Base-by-base conservation (phyloP, 768 basidiomycete species). In the Coprinellus aureogranulatus region DNA sequence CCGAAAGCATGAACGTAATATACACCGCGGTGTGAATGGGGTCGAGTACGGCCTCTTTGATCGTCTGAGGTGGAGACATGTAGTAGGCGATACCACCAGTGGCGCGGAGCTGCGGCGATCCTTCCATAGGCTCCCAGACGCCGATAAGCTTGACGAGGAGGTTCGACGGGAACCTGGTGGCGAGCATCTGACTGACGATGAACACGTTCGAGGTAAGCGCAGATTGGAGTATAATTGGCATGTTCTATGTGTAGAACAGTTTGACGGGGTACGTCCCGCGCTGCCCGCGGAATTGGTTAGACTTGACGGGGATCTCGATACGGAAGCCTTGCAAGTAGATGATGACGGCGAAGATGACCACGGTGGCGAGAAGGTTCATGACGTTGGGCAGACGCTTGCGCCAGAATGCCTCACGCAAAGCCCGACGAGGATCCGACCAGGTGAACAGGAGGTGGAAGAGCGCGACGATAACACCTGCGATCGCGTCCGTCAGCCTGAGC, bases 251-350 rank as follows among this genome's bases (percentile, higher is more conserved):
- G 76, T 98, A 99, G 79, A 99, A 98, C 37, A 98, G 85, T 77
- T 98, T 98, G 78, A 99, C 84, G 52, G 97, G 97, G 79, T 98
- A 98, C 14, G 85, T 84, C 41, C 92, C 95, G 28, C 95, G 83
- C 72, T 98, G 94, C n/a, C 97, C 97, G 57, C 94, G 84, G 87
- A 94, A 93, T 62, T 86, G 84, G 80, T 92, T 94, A 77, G 87
- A 90, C 84, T 98, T 98, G 70, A 98, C 92, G 8, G 95, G 96
- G 69, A 98, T 98, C 71, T 98, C 96, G 61, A 98, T 91, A 59
- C 96, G 82, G 90, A 98, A 99, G 25, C 97, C 97, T 74, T 99
- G 97, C 57, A 98, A 81, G 78, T 99, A 99, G 72, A 98, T 98
- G 70, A 98, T 95, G 42, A 87, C 84, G 4, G 91, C 94, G 68